Evolutionary conservation across 768 basidiomycete species (phyloP).

Genomic region (Lactarius deliciosus): DNA sequence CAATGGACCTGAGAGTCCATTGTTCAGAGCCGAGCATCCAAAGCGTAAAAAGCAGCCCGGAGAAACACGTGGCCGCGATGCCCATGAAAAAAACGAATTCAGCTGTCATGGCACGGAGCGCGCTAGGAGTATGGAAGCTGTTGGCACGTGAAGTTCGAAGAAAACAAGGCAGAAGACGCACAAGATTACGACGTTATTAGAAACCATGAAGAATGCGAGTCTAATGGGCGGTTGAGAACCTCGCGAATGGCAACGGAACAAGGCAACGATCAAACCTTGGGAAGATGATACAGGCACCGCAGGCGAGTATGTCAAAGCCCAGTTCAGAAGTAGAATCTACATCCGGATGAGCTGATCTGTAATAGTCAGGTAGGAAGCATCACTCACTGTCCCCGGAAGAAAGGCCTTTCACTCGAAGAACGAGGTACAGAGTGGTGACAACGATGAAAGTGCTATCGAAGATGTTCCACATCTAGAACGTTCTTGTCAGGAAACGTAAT

Average conservation of each 20-base stretch:
- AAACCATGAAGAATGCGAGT: slow-evolving; percentile 77
- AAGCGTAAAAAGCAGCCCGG: slow-evolving; percentile 64
- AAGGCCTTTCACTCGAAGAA: slow-evolving; percentile 64
- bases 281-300: slow-evolving; percentile 82
- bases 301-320: slow-evolving; percentile 82
- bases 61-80: slow-evolving; percentile 78
- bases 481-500: not conserved
- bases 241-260: slow-evolving; percentile 7
- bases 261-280: slow-evolving; percentile 54
- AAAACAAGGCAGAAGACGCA: slow-evolving; percentile 38
- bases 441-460: slow-evolving; percentile 77
- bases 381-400: slow-evolving; percentile 50
- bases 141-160: slow-evolving; percentile 3
- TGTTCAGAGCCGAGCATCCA: slow-evolving; percentile 47
- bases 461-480: slow-evolving; percentile 79
- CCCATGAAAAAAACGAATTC: slow-evolving; percentile 79
- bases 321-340: slow-evolving; percentile 46
- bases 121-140: slow-evolving; percentile 41
- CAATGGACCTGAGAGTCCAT: slow-evolving; percentile 52
- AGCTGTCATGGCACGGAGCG: slow-evolving; percentile 77
- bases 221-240: slow-evolving; percentile 36
- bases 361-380: not conserved
- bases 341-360: not conserved
- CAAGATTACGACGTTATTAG: slow-evolving; percentile 78
- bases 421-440: slow-evolving; percentile 67